These are phyloP conservation scores for Termitomyces sp. DNA, from an alignment of 768 basidiomycete genomes.

Conservation along the genomic window DNA sequence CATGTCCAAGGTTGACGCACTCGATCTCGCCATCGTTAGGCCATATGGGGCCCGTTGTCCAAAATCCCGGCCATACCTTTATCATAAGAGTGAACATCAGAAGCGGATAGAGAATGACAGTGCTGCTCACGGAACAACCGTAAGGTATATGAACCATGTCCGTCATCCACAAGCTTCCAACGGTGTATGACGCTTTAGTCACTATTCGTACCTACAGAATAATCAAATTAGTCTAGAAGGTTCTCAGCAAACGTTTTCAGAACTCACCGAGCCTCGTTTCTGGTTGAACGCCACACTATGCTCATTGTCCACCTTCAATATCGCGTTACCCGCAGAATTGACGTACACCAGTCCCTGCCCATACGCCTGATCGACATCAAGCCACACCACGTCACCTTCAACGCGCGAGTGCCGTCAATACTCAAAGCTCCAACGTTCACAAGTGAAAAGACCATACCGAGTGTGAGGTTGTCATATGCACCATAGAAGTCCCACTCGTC, in stretches of 20 bases:
- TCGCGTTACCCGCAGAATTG: conserved; percentile 58
- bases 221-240: neutral
- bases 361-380: conserved; percentile 45
- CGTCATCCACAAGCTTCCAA: conserved; percentile 44
- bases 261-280: conserved; percentile 57
- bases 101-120: neutral
- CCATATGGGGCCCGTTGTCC: conserved; percentile 45
- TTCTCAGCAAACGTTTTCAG: conserved; percentile 5
- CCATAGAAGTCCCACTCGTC: conserved; percentile 56
- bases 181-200: conserved; percentile 38
- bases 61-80: conserved; percentile 51
- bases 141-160: conserved; percentile 49
- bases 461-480: conserved; percentile 45
- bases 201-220: conserved; percentile 42
- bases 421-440: neutral
- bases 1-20: conserved; percentile 15
- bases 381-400: conserved; percentile 62
- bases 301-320: conserved; percentile 74
- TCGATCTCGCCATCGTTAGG: conserved; percentile 51
- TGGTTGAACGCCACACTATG: conserved; percentile 50
- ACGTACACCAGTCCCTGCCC: conserved; percentile 55
- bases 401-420: conserved; percentile 20
- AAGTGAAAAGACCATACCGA: conserved; percentile 24
- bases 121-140: conserved; percentile 46
- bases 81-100: neutral